Evolutionary conservation across 169 alveolate species (phyloP).

Genomic region (Perkinsus chesapeaki): DNA sequence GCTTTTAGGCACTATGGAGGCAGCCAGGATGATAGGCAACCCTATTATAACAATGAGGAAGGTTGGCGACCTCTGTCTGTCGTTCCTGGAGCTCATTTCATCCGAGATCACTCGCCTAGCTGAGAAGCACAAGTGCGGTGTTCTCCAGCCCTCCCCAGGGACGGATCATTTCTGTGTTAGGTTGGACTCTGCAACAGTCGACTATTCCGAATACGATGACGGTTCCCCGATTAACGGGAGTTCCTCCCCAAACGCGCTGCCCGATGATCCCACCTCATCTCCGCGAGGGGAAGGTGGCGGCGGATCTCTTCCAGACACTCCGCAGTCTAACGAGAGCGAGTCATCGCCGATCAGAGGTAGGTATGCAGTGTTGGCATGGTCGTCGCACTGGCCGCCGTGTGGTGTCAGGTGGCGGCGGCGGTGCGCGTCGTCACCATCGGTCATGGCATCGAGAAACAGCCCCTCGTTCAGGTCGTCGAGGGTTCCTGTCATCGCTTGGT

Average conservation of each 20-base stretch:
- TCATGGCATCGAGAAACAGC: background rate
- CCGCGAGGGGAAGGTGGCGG: background rate
- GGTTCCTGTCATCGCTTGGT: background rate
- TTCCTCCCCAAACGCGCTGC: background rate
- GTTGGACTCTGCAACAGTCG: background rate
- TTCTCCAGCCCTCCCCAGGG: background rate
- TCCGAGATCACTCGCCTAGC: background rate
- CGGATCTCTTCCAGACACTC: background rate
- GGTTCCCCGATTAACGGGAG: background rate
- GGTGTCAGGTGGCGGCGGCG: too few species aligned
- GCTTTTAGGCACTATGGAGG: background rate
- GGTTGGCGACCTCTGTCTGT: background rate
- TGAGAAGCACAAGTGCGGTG: background rate
- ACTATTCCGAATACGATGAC: background rate
- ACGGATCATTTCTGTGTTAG: background rate
- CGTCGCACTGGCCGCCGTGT: too few species aligned
- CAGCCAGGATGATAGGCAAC: background rate
- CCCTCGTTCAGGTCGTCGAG: background rate
- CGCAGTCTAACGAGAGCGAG: background rate
- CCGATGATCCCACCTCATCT: background rate
- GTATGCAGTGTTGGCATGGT: too few species aligned
- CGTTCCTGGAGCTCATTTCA: background rate
- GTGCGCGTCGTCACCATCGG: background rate
- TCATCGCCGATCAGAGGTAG: background rate
- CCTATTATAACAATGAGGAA: background rate